Conservation (phyloP, 306 rosid genomes). For the Carpinus viminea region DNA sequence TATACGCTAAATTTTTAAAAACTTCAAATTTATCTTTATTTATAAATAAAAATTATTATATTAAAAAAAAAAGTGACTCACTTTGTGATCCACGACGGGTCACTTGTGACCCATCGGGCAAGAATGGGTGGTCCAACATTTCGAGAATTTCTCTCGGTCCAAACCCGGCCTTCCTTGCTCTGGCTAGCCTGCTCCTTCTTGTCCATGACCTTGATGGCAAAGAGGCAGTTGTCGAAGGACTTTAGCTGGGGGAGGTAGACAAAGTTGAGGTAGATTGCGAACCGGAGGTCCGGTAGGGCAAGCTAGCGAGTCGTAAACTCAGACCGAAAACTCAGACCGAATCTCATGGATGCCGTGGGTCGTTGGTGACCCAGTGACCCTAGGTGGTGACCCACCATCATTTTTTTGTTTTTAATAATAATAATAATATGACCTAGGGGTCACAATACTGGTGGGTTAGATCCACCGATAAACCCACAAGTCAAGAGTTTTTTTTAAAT, state of each 20-base stretch:
- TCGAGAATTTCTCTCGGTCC: conserved; percentile 70
- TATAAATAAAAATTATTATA: too few species aligned
- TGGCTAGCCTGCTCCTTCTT: conserved; percentile 68
- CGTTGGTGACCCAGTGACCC: too few species aligned
- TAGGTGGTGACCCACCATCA: too few species aligned
- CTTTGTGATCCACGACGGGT: too few species aligned
- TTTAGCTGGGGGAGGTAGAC: conserved; percentile 64
- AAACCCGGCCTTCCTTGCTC: conserved; percentile 78
- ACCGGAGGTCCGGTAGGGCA: conserved; percentile 64
- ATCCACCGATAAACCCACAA: too few species aligned
- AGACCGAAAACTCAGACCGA: conserved; percentile 72
- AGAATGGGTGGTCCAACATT: conserved; percentile 57
- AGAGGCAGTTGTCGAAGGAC: conserved; percentile 34
- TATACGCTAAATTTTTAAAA: too few species aligned
- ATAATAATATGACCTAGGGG: too few species aligned
- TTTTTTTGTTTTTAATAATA: too few species aligned
- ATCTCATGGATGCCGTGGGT: conserved; percentile 3
- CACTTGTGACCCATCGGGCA: conserved; percentile 34
- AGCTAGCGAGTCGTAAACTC: conserved; percentile 50
- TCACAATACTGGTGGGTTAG: too few species aligned
- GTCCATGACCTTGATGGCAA: conserved; percentile 85
- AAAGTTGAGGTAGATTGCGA: conserved; percentile 58
- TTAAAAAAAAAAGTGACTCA: too few species aligned
- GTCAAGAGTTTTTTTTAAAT: too few species aligned
- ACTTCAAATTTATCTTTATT: too few species aligned